Percentiles rank a stretch among this genome's conserved stretches.
These are phyloP conservation scores for Porpolomopsis calyptriformis DNA, from an alignment of 768 basidiomycete species.

Conservation along the genomic window DNA sequence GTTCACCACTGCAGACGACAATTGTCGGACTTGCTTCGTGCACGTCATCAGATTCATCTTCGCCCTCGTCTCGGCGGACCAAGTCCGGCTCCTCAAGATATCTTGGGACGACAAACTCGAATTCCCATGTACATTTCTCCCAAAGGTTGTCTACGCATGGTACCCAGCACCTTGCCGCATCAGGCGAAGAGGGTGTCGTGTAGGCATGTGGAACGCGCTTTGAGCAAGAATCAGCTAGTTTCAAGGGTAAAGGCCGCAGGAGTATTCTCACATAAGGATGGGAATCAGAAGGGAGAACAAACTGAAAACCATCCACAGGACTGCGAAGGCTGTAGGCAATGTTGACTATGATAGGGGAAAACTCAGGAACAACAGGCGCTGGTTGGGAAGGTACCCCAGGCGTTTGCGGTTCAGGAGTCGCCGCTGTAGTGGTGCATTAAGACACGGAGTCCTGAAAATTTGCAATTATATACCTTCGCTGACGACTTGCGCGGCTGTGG, in stretches of 20 bases:
- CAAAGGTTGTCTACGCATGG: conserved; percentile 91
- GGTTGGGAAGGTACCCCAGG: conserved; percentile 29
- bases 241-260: background rate
- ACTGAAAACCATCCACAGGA: conserved; percentile 78
- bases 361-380: conserved; percentile 42
- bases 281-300: conserved; percentile 70
- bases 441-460: background rate
- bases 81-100: conserved; percentile 56
- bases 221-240: conserved; percentile 11
- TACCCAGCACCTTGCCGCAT: conserved; percentile 96
- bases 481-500: conserved; percentile 29
- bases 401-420: conserved; percentile 78
- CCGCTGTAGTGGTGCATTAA: conserved; percentile 30
- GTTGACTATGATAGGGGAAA: conserved; percentile 61
- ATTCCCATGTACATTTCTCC: conserved; percentile 98
- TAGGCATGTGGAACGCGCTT: conserved; percentile 91
- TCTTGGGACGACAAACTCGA: conserved; percentile 88
- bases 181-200: conserved; percentile 77
- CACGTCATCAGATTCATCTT: conserved; percentile 41
- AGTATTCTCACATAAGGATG: conserved; percentile 65
- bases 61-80: conserved; percentile 10
- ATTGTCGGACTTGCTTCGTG: conserved; percentile 64
- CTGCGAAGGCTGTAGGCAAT: conserved; percentile 76
- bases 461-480: conserved; percentile 44
- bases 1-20: conserved; percentile 89